These are phyloP conservation scores for Mortierella sp. DNA, from an alignment of 371 early-diverging fungal genomes.

Conservation along the genomic window DNA sequence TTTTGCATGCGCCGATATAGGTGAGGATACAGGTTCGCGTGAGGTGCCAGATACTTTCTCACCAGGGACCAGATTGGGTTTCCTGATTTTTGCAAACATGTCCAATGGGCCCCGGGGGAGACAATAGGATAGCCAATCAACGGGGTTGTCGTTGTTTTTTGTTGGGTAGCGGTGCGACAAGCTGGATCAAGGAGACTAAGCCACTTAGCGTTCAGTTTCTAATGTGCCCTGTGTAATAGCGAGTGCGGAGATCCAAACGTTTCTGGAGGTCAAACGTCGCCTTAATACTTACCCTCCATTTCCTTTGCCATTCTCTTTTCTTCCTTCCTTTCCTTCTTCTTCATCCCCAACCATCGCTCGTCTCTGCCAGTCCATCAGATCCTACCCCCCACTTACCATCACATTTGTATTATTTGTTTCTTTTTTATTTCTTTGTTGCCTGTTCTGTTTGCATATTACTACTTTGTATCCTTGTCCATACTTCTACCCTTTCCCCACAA, in stretches of 20 bases:
- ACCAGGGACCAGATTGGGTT: no score
- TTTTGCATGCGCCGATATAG: no score
- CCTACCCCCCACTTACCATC: not conserved
- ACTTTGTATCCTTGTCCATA: no score
- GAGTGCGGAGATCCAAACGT: no score
- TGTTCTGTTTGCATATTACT: not conserved
- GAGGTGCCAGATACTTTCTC: no score
- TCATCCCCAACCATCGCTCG: not conserved
- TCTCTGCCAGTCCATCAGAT: not conserved
- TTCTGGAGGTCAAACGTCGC: no score
- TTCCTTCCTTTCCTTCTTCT: conserved; percentile 2
- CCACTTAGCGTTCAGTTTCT: no score
- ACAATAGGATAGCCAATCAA: not conserved
- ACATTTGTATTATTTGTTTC: not conserved
- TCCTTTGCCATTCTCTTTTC: conserved; percentile 6
- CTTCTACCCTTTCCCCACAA: no score
- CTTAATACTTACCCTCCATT: no score
- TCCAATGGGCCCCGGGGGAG: conserved; percentile 7
- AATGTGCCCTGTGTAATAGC: no score
- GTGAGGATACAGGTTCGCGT: no score
- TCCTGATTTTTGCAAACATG: not conserved
- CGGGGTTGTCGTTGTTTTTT: not conserved
- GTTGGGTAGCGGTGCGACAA: conserved; percentile 9
- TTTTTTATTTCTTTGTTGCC: not conserved
- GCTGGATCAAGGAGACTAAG: not conserved